Conservation (phyloP, 2,329 filamentous ascomycete species). For the Arthrobotrys pseudoclavata region DNA sequence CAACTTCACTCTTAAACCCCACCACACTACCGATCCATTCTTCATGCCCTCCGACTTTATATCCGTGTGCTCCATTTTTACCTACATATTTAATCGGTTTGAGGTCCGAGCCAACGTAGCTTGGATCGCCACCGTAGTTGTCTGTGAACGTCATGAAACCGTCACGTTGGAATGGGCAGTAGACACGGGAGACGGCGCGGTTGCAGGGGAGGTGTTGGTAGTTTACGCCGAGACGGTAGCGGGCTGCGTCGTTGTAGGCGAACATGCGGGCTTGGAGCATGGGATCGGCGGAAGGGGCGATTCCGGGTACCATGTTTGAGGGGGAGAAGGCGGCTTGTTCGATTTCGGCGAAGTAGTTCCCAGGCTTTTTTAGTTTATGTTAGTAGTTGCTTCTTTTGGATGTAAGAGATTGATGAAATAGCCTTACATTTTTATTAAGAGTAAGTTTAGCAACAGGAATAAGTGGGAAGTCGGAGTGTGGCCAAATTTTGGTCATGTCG, state of each 20-base stretch:
- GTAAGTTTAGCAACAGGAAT: slow-evolving; percentile 74
- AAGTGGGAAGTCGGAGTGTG: slow-evolving; percentile 74
- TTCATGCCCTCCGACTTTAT: slow-evolving; percentile 62
- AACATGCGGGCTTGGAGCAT: slow-evolving; percentile 75
- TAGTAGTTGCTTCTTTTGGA: background rate
- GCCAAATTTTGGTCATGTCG: slow-evolving; percentile 79
- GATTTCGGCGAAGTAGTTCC: slow-evolving; percentile 74
- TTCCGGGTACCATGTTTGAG: slow-evolving; percentile 75
- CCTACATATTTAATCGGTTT: slow-evolving; percentile 62
- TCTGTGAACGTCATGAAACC: slow-evolving; percentile 64
- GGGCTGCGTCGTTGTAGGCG: slow-evolving; percentile 75
- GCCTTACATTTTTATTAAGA: slow-evolving; percentile 73
- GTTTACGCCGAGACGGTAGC: slow-evolving; percentile 75
- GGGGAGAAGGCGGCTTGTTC: slow-evolving; percentile 78
- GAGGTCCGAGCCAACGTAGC: slow-evolving; percentile 66
- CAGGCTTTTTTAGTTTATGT: slow-evolving; percentile 28
- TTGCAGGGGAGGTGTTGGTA: slow-evolving; percentile 77
- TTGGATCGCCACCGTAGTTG: slow-evolving; percentile 69
- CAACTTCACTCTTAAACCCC: slow-evolving; percentile 65
- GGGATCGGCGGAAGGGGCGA: slow-evolving; percentile 75
- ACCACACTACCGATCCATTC: slow-evolving; percentile 64
- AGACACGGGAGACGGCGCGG: slow-evolving; percentile 59
- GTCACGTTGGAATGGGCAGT: slow-evolving; percentile 68
- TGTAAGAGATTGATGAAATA: background rate
- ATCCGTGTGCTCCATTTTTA: slow-evolving; percentile 41